Percentiles rank a stretch among this genome's conserved stretches.
These are phyloP conservation scores for Trichosporon asahii DNA, from an alignment of 1,284 basidiomycete species.

Conservation along the genomic window DNA sequence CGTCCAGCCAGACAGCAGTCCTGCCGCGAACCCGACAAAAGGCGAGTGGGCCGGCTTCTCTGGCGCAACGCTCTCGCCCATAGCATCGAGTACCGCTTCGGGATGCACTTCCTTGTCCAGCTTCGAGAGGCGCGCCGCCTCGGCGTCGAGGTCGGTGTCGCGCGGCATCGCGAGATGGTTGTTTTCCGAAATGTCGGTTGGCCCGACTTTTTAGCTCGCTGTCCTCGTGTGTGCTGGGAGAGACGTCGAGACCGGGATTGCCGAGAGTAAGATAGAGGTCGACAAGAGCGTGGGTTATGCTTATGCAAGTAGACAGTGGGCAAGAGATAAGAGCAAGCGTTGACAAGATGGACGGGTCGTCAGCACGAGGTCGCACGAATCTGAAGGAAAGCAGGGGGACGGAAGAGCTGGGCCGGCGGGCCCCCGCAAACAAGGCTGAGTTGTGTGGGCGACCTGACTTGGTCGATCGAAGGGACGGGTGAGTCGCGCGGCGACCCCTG, in stretches of 20 bases:
- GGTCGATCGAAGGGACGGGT: neutral
- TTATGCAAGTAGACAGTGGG: neutral
- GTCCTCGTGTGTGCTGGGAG: neutral
- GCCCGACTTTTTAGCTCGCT: neutral
- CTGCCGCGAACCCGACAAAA: conserved; percentile 49
- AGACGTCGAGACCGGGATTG: too few species aligned
- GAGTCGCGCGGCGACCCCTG: neutral
- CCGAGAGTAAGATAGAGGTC: too few species aligned
- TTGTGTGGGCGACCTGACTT: neutral
- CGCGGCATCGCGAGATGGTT: neutral
- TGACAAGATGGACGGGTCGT: neutral
- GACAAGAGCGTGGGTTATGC: too few species aligned
- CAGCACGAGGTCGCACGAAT: neutral
- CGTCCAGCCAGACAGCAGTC: conserved; percentile 42
- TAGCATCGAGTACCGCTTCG: conserved; percentile 22
- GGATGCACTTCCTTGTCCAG: conserved; percentile 8
- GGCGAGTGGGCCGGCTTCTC: conserved; percentile 35
- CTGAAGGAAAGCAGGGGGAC: neutral
- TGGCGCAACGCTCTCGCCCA: conserved; percentile 21
- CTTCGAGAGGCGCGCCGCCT: neutral
- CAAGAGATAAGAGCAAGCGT: neutral
- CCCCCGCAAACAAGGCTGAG: neutral
- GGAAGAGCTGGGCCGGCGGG: conserved; percentile 2
- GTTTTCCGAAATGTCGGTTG: neutral
- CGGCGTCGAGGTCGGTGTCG: neutral